A percentile compares a stretch with the other conserved stretches of the same genome.
phyloP scores from a whole-genome alignment of 148 eudicot genomes.

The Limonium bicolor region DNA sequence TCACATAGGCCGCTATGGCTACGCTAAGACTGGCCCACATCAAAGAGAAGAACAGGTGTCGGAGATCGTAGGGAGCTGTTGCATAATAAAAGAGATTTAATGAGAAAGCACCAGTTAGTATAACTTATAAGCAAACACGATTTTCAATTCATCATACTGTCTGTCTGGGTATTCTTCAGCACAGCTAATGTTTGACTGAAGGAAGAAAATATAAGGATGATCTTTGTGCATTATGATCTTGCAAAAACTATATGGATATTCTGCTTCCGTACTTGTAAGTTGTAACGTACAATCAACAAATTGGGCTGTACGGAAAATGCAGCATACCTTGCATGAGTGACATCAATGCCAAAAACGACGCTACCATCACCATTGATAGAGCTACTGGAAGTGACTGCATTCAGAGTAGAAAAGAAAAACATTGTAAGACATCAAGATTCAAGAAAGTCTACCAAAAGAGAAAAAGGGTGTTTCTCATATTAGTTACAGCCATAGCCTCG shows the following conservation, averaged over 20 bases:
- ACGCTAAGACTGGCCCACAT: slow-evolving; percentile 1
- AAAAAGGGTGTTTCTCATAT: background rate
- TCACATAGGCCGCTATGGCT: slow-evolving; percentile 1
- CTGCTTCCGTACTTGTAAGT: no score
- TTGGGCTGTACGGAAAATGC: background rate
- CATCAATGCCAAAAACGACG: background rate
- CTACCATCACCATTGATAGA: background rate
- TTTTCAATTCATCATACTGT: no score
- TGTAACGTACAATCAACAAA: no score
- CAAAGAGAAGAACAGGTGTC: slow-evolving; percentile 4
- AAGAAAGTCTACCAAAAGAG: background rate
- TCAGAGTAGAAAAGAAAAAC: background rate
- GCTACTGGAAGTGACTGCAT: background rate
- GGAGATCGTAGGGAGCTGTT: slow-evolving; percentile 3
- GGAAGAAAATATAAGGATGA: no score
- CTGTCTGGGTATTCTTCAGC: no score
- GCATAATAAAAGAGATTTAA: no score
- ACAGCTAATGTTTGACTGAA: no score
- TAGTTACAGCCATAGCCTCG: slow-evolving; percentile 1
- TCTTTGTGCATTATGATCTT: no score
- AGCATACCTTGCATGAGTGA: background rate
- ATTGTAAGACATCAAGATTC: background rate
- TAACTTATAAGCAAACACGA: no score
- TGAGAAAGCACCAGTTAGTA: no score
- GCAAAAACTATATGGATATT: no score